These are phyloP conservation scores for Tricholoma terreum DNA, from an alignment of 768 basidiomycete species.

Conservation along the genomic window DNA sequence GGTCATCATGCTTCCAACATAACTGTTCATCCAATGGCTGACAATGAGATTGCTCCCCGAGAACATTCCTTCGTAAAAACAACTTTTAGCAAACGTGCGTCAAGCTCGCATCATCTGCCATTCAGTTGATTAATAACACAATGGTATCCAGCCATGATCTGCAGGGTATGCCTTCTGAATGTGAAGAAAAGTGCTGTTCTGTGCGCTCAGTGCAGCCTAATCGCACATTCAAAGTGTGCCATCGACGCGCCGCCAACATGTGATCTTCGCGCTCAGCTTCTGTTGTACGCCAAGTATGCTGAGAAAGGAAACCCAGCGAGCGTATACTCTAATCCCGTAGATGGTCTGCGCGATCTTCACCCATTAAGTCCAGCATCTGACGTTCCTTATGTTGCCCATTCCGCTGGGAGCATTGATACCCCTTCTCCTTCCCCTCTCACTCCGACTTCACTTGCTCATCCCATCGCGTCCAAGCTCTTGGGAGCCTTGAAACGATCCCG, in stretches of 20 bases:
- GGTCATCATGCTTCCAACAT: slow-evolving; percentile 38
- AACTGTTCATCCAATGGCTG: slow-evolving; percentile 36
- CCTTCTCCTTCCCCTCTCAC: slow-evolving; percentile 29
- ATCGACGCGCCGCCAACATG: slow-evolving; percentile 74
- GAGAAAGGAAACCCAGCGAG: slow-evolving; percentile 58
- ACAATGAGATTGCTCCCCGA: slow-evolving; percentile 57
- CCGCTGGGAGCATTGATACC: slow-evolving; percentile 47
- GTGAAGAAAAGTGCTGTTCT: slow-evolving; percentile 87
- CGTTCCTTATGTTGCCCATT: slow-evolving; percentile 46
- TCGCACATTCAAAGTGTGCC: slow-evolving; percentile 79
- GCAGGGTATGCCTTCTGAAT: slow-evolving; percentile 74
- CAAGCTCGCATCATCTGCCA: slow-evolving; percentile 4
- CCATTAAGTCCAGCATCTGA: slow-evolving; percentile 55
- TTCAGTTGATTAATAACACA: slow-evolving; percentile 10
- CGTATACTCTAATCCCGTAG: slow-evolving; percentile 51
- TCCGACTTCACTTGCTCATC: slow-evolving; percentile 31
- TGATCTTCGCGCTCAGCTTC: slow-evolving; percentile 77
- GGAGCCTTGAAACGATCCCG: slow-evolving; percentile 63
- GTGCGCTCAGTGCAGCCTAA: slow-evolving; percentile 86
- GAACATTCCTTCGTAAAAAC: slow-evolving; percentile 90
- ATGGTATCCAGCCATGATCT: slow-evolving; percentile 65
- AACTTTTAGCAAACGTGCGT: slow-evolving; percentile 87
- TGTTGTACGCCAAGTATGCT: slow-evolving; percentile 75
- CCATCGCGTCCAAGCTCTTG: slow-evolving; percentile 64
- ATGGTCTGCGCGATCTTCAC: slow-evolving; percentile 37